Base-by-base conservation (phyloP, 106 monocot genomes). In the Amphibolis antarctica region DNA sequence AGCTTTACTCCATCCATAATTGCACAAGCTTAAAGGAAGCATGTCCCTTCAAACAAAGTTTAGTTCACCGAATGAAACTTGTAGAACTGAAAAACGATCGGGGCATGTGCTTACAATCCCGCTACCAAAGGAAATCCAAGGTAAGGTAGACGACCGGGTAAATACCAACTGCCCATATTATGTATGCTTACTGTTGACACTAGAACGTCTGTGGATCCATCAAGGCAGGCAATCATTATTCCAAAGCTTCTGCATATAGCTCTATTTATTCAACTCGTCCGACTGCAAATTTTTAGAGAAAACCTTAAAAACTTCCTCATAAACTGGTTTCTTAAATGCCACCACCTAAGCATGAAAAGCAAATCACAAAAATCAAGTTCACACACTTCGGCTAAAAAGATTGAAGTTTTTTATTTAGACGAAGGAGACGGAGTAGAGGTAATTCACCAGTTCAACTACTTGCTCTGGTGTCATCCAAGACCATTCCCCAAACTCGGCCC, bases 401-500 rank as follows among this genome's bases (percentile, higher is more conserved):
- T 23, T 18, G 4, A 49, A 5, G n/a, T n/a, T n/a, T n/a, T n/a
- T n/a, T n/a, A n/a, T n/a, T n/a, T n/a, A n/a, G n/a, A n/a, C n/a
- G n/a, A 17, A 26, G 28, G 24, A 59, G 26, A 59, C 30, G 24
- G 30, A 21, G 28, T 12, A 43, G 43, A 56, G 28, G 49, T 68
- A n/a, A 60, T 80, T 29, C 62, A 90, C 96, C 61, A 42, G 79
- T 58, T 86, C 86, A 55, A 90, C 74, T 3, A 96, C 69, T 75
- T 90, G 53, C 24, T 80, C 70, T 15, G 84, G 86, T 42, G 90
- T 65, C 86, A 89, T 84, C 96, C 96, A 96, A 69, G 82, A 65
- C 86, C 89, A 96, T 64, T 90, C 82, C 21, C 53, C 77, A 72
- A 96, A 96, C 75, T 96, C 96, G 23, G 96, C 84, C 70, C 78